Base-by-base conservation (phyloP, 805 yeast genomes). In the Teunomyces kruisii region DNA sequence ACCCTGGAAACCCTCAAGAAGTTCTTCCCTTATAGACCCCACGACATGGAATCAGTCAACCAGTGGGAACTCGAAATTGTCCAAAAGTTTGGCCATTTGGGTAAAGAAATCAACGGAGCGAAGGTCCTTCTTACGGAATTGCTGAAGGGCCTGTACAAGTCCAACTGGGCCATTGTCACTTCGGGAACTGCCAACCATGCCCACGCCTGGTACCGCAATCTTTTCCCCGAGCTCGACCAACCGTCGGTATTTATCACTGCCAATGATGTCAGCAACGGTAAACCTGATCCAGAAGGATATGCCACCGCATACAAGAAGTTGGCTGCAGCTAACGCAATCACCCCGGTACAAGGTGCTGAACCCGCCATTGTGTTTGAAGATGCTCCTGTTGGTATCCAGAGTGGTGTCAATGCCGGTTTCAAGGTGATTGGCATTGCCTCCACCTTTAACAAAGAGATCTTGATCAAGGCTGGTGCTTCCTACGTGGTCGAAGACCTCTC, bases 281-380 rank as follows among this genome's bases (percentile, higher is more conserved):
- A 56, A 39, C 60, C 60, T 7, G 43, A 56, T 31, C 60, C 60
- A 6, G 55, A 56, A 30, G 60, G 60, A 4, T 55, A 56, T 35
- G 16, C 38, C 14, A 35, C 26, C 16, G 38, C 38, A 6, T 35
- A 35, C 28, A 35, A 22, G 16, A 35, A 19, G 28, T 35, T 35
- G 38, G 28, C 39, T 9, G 39, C 45, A 12, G 58, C 52, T 3
- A 44, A 33, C 22, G 38, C 35, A 13, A 27, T 19, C n/a, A 19
- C 22, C 9, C n/a, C 17, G 2, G 40, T 42, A 9, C 19, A 9
- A 9, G 28, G 15, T 12, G 37, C 16, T 2, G 30, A 48, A 13
- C 38, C 37, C 6, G 52, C 57, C 1, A 42, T 55, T 10, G 58
- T 56, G 1, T 55, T 56, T 38, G 60, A 56, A 45, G 60, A 55